Evolutionary conservation across 2,329 filamentous ascomycete genomes (phyloP), one percentile per base, ranked within the genome.

Genomic region (Arthrobotrys iridis): DNA sequence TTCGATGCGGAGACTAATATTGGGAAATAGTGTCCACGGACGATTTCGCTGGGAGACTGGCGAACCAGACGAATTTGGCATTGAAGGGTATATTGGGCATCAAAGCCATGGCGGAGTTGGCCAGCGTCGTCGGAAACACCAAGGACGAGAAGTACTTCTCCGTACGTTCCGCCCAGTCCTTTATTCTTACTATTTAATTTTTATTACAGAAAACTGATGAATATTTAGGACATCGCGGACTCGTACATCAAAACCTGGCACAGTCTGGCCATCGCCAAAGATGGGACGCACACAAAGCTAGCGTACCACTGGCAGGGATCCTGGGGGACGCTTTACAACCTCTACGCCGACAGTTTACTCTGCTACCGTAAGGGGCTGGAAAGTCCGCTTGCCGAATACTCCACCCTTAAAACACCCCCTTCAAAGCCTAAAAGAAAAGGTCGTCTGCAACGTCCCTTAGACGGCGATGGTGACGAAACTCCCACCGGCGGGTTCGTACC

Each of bases 11-110:
- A 5, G n/a, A 55, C 22, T 15, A 33, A 33, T 30, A 18, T 37
- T 11, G 15, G 1, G 0, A 3, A 52, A 86, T 65, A 87, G 85
- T 95, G 13, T 93, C 89, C 18, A 95, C 92, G 0, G 92, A 95
- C 79, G 92, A 95, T 80, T 95, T 94, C 81, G 91, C 92, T 1
- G 92, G 92, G 41, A 89, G 89, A 81, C 85, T 93, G 18, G 87
- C 89, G 3, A 89, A 93, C 77, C 91, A 94, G 62, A 93, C 91
- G 1, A 93, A 95, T 79, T 84, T 95, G 20, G 92, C 91, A 0
- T 85, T 95, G 75, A 95, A 95, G 82, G 92, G 92, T 45, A 93
- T 94, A 78, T 88, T 95, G 66, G 92, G 91, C 20, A 90, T 94
- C 81, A 88, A 89, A 80, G 91, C 91, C 22, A 93, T 93, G 89